phyloP scores from a whole-genome alignment of 2,329 filamentous ascomycete genomes.

The Penicillium sp. region DNA sequence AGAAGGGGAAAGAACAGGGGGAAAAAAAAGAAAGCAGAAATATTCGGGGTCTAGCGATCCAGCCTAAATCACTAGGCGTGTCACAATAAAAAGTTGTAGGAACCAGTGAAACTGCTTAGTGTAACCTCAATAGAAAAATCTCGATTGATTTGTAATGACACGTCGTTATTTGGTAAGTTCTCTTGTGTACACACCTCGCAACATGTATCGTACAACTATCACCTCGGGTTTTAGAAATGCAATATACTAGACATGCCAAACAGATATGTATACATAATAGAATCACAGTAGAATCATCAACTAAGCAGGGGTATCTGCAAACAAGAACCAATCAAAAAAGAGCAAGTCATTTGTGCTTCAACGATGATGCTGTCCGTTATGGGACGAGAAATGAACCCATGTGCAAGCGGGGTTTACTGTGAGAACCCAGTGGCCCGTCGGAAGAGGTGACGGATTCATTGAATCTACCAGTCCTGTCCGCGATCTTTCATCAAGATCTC shows the following conservation, averaged over 20 bases:
- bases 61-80: background rate
- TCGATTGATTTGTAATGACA: background rate
- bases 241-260: background rate
- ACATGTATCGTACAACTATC: background rate
- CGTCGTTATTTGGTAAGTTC: background rate
- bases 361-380: background rate
- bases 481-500: slow-evolving; percentile 44
- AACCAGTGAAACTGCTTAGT: background rate
- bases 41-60: background rate
- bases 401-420: background rate
- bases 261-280: slow-evolving; percentile 3
- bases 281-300: background rate
- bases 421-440: background rate
- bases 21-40: background rate
- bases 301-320: slow-evolving; percentile 13
- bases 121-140: background rate
- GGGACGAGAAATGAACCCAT: background rate
- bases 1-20: background rate
- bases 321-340: background rate
- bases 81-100: background rate
- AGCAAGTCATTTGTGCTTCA: slow-evolving; percentile 4
- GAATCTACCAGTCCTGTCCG: slow-evolving; percentile 40
- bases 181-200: background rate
- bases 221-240: background rate
- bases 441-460: background rate